Base-by-base conservation (phyloP, 495 filamentous ascomycete genomes). In the Penicillium riverlandense region DNA sequence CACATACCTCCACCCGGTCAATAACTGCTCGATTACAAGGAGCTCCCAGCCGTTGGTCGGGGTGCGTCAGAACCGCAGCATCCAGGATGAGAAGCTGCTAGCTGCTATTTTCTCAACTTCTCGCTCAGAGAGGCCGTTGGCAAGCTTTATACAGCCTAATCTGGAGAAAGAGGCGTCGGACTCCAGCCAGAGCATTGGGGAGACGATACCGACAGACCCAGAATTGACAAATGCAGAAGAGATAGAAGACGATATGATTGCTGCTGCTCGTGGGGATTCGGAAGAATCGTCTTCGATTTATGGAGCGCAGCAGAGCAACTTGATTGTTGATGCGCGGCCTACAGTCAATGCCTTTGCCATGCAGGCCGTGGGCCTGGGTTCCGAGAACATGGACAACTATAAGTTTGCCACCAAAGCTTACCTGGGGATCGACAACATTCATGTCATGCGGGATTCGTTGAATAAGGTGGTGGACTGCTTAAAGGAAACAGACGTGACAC, bases 301-400 rank as follows among this genome's bases (percentile, higher is more conserved):
- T 55, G 92, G 92, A 12, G 92, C 92, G 14, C 91, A 96, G 56
- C 88, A 95, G 62, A 77, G 83, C 47, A 99, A 99, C 55, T 64
- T 97, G 29, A 99, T 99, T 41, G 91, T 99, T 34, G 92, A 99
- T 75, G 92, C 92, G 12, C 81, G 92, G 11, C 92, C 92, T 7
- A 92, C 86, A 0, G 84, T 99, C 47, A 99, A 99, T 66, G 95
- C 94, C 1, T 80, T 86, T 44, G 91, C 90, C 10, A 99, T 96
- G 87, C 90, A 96, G 65, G 87, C 88, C 8, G 83, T 92, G 50
- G 92, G 92, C 2, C 80, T 89, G 53, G 92, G 92, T 4, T 95
- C 89, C 0, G 92, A 99, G 59, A 96, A 96, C 51, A 96, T 97
- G 88, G 90, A 96, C 40, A 86, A 96, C 61, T 99, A 99, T 62